A percentile compares a stretch with the other conserved stretches of the same genome.
These are phyloP conservation scores for Penicillium sp. DNA, from an alignment of 2,329 filamentous ascomycete species.

Conservation along the genomic window DNA sequence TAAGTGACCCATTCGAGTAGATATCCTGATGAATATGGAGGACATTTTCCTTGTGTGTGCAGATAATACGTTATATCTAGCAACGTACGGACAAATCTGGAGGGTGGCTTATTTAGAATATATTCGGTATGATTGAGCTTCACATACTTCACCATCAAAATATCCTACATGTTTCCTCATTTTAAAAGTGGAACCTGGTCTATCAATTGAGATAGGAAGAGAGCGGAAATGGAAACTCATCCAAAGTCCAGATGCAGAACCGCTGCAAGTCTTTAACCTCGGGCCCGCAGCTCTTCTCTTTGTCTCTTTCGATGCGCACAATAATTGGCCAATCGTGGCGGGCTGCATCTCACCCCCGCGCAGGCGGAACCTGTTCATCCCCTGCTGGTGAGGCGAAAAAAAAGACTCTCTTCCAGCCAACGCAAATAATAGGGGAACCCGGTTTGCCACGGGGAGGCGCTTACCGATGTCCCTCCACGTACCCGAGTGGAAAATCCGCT, in stretches of 20 bases:
- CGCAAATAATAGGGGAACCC: conserved; percentile 3
- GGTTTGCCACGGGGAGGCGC: not conserved
- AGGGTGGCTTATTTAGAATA: not conserved
- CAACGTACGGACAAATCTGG: not conserved
- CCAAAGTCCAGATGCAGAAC: conserved; percentile 14
- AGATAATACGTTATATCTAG: not conserved
- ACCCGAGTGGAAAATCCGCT: not conserved
- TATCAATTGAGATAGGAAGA: conserved; percentile 19
- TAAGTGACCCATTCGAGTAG: not conserved
- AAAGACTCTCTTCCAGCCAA: not conserved
- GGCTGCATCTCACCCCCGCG: conserved; percentile 33
- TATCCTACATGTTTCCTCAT: not conserved
- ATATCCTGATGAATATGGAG: not conserved
- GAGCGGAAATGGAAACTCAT: conserved; percentile 15
- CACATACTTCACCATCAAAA: not conserved
- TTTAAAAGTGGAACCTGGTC: not conserved
- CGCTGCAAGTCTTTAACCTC: conserved; percentile 37
- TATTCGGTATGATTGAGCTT: no score
- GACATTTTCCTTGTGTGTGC: not conserved
- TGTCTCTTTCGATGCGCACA: conserved; percentile 14
- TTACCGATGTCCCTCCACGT: conserved; percentile 5
- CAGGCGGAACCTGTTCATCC: conserved; percentile 32
- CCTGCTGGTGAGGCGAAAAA: conserved; percentile 32
- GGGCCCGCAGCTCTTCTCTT: conserved; percentile 30
- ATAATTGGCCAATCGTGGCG: conserved; percentile 31